Base-by-base conservation (phyloP, 2,329 filamentous ascomycete species). In the Alternaria dauci region DNA sequence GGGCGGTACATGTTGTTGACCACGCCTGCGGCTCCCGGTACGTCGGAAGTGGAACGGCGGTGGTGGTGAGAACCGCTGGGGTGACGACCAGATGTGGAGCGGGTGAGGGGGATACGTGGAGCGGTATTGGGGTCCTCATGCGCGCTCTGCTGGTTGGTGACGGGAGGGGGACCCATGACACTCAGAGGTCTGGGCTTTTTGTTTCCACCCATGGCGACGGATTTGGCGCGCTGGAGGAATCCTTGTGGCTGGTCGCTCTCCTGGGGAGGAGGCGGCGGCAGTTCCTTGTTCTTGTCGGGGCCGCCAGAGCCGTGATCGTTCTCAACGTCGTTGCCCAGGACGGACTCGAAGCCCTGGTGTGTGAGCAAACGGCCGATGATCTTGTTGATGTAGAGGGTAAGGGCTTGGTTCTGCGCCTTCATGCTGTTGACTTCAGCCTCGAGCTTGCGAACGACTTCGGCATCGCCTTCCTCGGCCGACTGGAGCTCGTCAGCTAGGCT, bases 341-440 rank as follows among this genome's bases (percentile, higher is more conserved):
- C 96, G 63, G 92, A 89, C 81, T 99, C 94, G 69, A 97, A 98
- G 69, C 96, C 94, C 73, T 96, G 91, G 80, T 97, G 92, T 76
- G 96, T 91, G 63, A 99, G 86, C 44, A 99, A 87, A 58, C 95
- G 91, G 78, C 95, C 95, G 77, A 99, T 97, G 78, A 99, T 98
- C 82, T 95, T 96, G 86, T 98, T 97, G 83, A 99, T 97, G 82
- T 99, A 99, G 67, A 98, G 84, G 25, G 93, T 96, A 70, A 99
- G 84, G 30, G 95, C 95, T 83, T 98, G 98, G 84, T 99, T 98
- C 82, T 97, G 90, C 77, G 97, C 94, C 81, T 92, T 94, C 70
- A 92, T 83, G 8, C 87, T 85, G 79, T 91, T 93, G 68, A 95
- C 80, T 71, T 98, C 94, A 11, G 84, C 80, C 76, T 97, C 94